phyloP scores from a whole-genome alignment of 2,329 filamentous ascomycete species.

The Fusarium begoniae region DNA sequence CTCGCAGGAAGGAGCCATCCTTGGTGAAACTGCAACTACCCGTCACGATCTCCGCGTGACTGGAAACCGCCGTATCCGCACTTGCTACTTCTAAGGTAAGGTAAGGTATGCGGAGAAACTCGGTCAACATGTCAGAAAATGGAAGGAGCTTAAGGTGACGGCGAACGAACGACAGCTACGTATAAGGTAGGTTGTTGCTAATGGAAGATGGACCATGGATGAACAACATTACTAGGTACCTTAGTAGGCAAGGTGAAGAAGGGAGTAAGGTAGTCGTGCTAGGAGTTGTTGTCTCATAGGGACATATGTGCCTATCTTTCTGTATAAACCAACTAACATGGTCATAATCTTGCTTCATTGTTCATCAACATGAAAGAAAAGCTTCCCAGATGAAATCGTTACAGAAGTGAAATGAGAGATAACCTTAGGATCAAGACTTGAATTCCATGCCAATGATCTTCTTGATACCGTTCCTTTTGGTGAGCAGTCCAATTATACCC shows the following conservation, averaged over 20 bases:
- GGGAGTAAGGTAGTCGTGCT: not conserved
- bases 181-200: not conserved
- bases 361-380: not conserved
- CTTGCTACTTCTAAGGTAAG: not conserved
- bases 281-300: too few relatives aligned
- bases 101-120: not conserved
- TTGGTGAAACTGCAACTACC: constrained; percentile 28
- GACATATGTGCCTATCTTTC: not conserved
- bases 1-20: constrained; percentile 13
- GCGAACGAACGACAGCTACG: not conserved
- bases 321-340: not conserved
- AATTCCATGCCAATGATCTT: constrained; percentile 16
- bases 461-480: constrained; percentile 16
- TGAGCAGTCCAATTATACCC: constrained; percentile 21
- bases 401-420: not conserved
- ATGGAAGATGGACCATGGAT: not conserved
- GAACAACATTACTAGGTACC: not conserved
- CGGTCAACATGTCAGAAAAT: not conserved
- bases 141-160: not conserved
- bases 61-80: not conserved
- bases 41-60: constrained; percentile 13
- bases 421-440: not conserved
- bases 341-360: not conserved
- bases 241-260: not conserved
- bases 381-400: not conserved